These are phyloP conservation scores for Lycium barbarum DNA, from an alignment of 257 asterid species.

Conservation along the genomic window DNA sequence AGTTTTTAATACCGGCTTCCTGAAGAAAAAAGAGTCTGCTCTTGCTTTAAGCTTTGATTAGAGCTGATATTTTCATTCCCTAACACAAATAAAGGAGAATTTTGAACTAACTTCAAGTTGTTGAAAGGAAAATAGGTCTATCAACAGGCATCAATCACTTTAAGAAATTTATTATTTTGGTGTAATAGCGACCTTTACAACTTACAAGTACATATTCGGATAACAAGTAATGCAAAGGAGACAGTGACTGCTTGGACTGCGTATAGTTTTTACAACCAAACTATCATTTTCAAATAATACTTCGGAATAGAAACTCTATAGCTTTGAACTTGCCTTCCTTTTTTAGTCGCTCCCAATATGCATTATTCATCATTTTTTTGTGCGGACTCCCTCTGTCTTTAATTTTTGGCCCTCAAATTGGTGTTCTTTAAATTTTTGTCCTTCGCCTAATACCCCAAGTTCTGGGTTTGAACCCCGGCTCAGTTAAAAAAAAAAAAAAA, in stretches of 20 bases:
- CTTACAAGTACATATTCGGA: neutral
- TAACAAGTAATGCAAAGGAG: neutral
- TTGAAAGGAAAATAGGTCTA: neutral
- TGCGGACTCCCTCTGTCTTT: too few relatives aligned
- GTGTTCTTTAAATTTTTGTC: too few relatives aligned
- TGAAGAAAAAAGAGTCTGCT: too few relatives aligned
- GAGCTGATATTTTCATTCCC: neutral
- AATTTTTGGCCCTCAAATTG: too few relatives aligned
- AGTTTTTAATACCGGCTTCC: too few relatives aligned
- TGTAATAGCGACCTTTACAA: neutral
- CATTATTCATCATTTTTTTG: neutral
- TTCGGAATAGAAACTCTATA: neutral
- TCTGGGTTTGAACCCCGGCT: too few relatives aligned
- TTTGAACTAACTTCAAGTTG: neutral
- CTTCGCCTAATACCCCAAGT: too few relatives aligned
- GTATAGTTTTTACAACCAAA: neutral
- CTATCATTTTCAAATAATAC: neutral
- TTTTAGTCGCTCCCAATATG: neutral
- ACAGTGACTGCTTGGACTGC: neutral
- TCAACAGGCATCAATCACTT: neutral
- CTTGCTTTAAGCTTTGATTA: neutral
- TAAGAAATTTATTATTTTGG: neutral
- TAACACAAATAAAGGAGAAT: neutral
- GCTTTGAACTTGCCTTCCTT: neutral
- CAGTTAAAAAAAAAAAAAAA: too few relatives aligned